Conservation (phyloP, 1,139 yeast genomes). For the Blastobotrys raffinosifermentans region DNA sequence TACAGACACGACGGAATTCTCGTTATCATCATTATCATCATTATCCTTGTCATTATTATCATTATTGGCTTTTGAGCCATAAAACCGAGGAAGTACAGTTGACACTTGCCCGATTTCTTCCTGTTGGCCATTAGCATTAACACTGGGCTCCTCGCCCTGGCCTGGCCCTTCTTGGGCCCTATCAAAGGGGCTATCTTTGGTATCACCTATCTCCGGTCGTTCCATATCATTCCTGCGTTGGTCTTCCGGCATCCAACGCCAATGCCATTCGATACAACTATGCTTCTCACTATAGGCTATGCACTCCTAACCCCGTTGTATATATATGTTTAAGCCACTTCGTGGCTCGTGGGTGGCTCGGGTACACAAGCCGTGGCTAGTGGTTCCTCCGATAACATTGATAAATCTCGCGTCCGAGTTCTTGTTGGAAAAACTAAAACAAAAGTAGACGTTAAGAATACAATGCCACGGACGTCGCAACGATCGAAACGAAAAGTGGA, state of each 20-base stretch:
- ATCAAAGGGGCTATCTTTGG: too few species aligned
- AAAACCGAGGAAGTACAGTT: conserved; percentile 19
- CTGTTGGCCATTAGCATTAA: conserved; percentile 9
- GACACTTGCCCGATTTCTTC: conserved; percentile 5
- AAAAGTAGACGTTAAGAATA: background rate
- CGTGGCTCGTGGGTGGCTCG: too few species aligned
- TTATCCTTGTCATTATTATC: conserved; percentile 2
- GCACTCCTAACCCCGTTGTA: too few species aligned
- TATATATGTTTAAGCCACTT: too few species aligned
- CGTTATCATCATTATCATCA: background rate
- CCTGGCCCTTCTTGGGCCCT: too few species aligned
- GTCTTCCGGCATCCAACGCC: too few species aligned
- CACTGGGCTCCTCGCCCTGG: conserved; percentile 1
- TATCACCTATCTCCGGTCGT: too few species aligned
- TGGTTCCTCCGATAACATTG: background rate
- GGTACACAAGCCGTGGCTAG: too few species aligned
- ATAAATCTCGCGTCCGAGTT: background rate
- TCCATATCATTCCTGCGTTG: too few species aligned
- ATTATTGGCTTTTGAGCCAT: conserved; percentile 5
- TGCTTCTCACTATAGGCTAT: too few species aligned
- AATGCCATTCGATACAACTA: too few species aligned
- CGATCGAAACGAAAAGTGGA: conserved; percentile 18
- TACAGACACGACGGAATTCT: conserved; percentile 1
- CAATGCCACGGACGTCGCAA: conserved; percentile 15
- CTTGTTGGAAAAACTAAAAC: background rate